A percentile compares a stretch with the other conserved stretches of the same genome.
Conservation (phyloP, 2,329 filamentous ascomycete species). For the Exserohilum turcica region DNA sequence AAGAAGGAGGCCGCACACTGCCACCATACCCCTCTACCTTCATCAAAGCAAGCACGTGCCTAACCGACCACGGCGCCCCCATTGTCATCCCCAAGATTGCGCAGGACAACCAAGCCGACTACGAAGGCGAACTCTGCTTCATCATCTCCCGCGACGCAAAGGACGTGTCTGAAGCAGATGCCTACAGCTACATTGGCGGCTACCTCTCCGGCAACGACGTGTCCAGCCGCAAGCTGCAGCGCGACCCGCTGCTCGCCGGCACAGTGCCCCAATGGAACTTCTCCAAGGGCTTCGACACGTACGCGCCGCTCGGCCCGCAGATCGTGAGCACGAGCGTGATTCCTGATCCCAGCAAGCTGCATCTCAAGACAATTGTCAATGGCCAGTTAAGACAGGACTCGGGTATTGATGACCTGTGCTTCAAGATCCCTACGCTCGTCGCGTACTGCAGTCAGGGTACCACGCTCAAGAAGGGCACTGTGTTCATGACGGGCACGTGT, state of each 20-base stretch:
- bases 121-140: conserved; percentile 48
- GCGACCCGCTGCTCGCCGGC: conserved; percentile 56
- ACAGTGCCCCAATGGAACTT: conserved; percentile 63
- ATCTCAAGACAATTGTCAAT: conserved; percentile 56
- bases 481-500: conserved; percentile 58
- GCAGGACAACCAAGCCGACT: conserved; percentile 56
- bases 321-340: conserved; percentile 54
- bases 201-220: conserved; percentile 64
- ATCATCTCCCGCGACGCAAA: conserved; percentile 60
- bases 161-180: conserved; percentile 53
- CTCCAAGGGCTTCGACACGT: conserved; percentile 63
- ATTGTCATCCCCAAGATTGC: conserved; percentile 57
- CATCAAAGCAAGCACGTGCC: conserved; percentile 54
- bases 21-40: conserved; percentile 59
- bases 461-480: conserved; percentile 54
- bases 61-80: conserved; percentile 48
- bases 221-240: conserved; percentile 58
- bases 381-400: conserved; percentile 56
- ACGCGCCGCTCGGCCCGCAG: conserved; percentile 58
- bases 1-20: conserved; percentile 57
- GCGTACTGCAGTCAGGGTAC: conserved; percentile 54
- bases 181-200: conserved; percentile 58
- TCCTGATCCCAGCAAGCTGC: conserved; percentile 51
- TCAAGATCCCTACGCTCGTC: conserved; percentile 54
- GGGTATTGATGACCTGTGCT: conserved; percentile 56